Base-by-base conservation (phyloP, 208 protist species). In the Phytomonas sp. region DNA sequence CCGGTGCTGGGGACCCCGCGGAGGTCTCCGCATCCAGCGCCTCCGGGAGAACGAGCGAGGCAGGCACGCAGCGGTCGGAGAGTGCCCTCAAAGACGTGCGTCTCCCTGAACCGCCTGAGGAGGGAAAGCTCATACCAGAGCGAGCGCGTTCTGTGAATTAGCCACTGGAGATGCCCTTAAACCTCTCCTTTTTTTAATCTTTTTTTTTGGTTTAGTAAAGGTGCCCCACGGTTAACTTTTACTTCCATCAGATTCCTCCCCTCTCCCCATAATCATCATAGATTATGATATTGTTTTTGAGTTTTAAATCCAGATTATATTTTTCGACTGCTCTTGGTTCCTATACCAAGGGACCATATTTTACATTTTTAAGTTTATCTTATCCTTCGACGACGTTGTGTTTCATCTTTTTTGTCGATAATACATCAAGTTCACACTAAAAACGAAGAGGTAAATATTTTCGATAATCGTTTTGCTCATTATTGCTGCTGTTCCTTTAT, bases 161-260 rank as follows among this genome's bases (percentile, higher is more conserved):
- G 46, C 20, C 20, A 2, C 46, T 26, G 20, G 20, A 0, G 20
- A 26, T 56, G 20, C 46, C 20, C 46, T 56, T 56, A 26, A 56
- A 26, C n/a, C n/a, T n/a, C n/a, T 23, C 46, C 9, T 7, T 26
- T 56, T 56, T 26, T 26, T 56, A 5, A 56, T 5, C 6, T 23
- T 56, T 56, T 26, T 26, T 56, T 56, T 56, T 6, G 33, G 33
- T 6, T 34, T 56, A 56, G 20, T 26, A 26, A 56, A 56, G 46
- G 17, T 56, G 13, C 20, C 20, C 4, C 46, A 56, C 20, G 20
- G 46, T 56, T 56, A 23, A 26, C 46, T 1, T 56, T 73, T 72
- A 31, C 26, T 72, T 73, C 5, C 33, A 43, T 60, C 20, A 33
- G 29, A 75, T 76, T 71, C 60, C n/a, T 62, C 68, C 63, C 31